Evolutionary conservation across 768 basidiomycete genomes (phyloP).

Genomic region (Psilocybe cyanescens): DNA sequence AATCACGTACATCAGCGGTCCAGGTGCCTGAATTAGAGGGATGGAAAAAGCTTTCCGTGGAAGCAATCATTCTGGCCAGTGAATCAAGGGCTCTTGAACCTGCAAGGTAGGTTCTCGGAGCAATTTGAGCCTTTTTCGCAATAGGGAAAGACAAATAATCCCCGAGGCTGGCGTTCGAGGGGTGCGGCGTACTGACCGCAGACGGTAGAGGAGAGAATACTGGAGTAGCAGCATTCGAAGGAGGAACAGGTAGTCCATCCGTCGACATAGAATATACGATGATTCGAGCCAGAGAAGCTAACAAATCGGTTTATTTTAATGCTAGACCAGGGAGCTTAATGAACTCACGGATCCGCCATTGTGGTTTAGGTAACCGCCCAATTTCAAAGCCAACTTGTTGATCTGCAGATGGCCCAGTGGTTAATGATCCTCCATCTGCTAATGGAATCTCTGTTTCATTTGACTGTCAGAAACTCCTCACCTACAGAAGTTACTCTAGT

Average conservation of each 20-base stretch:
- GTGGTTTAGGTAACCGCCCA: slow-evolving; percentile 68
- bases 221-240: slow-evolving; percentile 74
- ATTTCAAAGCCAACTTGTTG: slow-evolving; percentile 75
- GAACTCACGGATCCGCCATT: slow-evolving; percentile 72
- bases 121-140: slow-evolving; percentile 43
- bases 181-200: slow-evolving; percentile 60
- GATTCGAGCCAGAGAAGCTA: slow-evolving; percentile 81
- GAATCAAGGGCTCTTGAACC: slow-evolving; percentile 88
- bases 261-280: slow-evolving; percentile 89
- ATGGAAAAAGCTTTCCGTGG: slow-evolving; percentile 90
- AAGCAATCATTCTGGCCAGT: slow-evolving; percentile 81
- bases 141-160: slow-evolving; percentile 67
- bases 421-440: slow-evolving; percentile 73
- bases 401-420: slow-evolving; percentile 79
- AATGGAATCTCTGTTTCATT: slow-evolving; percentile 62
- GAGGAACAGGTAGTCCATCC: slow-evolving; percentile 58
- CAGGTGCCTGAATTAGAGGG: slow-evolving; percentile 86
- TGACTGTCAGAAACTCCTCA: slow-evolving; percentile 7
- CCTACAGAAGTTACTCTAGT: slow-evolving; percentile 12
- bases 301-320: slow-evolving; percentile 12
- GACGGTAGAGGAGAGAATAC: slow-evolving; percentile 72
- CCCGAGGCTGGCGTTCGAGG: slow-evolving; percentile 46
- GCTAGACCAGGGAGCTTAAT: slow-evolving; percentile 9
- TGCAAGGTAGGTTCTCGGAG: slow-evolving; percentile 65
- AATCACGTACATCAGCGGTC: slow-evolving; percentile 65